Evolutionary conservation across 176 grass and related monocot species (phyloP), one percentile per base, ranked within the genome.

Genomic region (Musa troglodytarum): DNA sequence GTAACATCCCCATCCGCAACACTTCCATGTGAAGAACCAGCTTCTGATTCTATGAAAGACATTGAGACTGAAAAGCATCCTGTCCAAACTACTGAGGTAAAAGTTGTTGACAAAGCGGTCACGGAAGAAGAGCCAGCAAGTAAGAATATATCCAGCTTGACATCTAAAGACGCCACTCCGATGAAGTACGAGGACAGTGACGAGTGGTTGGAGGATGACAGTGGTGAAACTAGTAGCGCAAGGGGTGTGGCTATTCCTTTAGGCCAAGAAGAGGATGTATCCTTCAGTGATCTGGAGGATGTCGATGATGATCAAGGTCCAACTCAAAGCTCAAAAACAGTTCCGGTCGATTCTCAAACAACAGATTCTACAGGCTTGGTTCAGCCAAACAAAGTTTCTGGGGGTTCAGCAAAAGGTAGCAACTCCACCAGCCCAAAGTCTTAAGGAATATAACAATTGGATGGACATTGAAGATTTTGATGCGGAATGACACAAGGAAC

Each of bases 281-380:
- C 84, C 1, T 93, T 93, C 77, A 93, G 90, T 49, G 90, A 93
- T 29, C 80, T 93, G 49, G 89, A 92, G 74, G 80, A 86, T 20
- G 71, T 85, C 0, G 81, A 79, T 0, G 79, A 85, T 5, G 71
- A 85, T 3, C 58, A 71, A 51, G 63, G 19, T 28, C 50, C 51
- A 69, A 75, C 75, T 65, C 4, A 59, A n/a, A 69, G 49, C 13
- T 70, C 24, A 11, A 79, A 34, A 59, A 34, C 55, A 14, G 57
- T 72, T 57, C 9, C 68, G 69, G 51, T 80, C 54, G 79, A 81
- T 79, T 34, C n/a, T 16, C 29, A 66, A 66, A 59, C 56, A 51
- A 72, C 78, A 66, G 24, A 54, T 54, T 76, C 28, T 43, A 74
- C 69, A 63, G 66, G 64, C 53, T 77, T 84, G 76, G 76, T 89